These are phyloP conservation scores for Barnettozyma hawaiiensis DNA, from an alignment of 1,139 yeast species.

Conservation along the genomic window DNA sequence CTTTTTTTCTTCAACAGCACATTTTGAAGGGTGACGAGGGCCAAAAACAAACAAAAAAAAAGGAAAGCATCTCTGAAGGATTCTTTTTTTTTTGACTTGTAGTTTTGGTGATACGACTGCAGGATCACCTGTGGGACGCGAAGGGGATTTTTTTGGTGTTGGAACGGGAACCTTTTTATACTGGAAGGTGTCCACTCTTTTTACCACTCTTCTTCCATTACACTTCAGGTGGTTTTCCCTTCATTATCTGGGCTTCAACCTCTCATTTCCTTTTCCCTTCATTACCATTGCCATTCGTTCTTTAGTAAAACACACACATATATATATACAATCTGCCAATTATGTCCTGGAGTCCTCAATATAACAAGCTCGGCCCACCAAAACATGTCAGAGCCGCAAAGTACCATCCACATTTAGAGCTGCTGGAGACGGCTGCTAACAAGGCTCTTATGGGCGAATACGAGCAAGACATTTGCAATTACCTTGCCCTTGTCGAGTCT, in stretches of 20 bases:
- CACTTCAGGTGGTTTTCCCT: neutral
- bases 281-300: neutral
- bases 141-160: neutral
- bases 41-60: too few species aligned
- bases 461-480: slow-evolving; percentile 23
- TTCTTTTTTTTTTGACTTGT: too few species aligned
- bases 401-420: slow-evolving; percentile 22
- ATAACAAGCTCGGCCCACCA: slow-evolving; percentile 25
- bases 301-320: neutral
- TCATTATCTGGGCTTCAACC: neutral
- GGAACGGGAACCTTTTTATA: slow-evolving; percentile 1
- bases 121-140: neutral
- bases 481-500: slow-evolving; percentile 30
- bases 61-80: neutral
- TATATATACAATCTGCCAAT: too few species aligned
- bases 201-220: neutral
- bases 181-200: neutral
- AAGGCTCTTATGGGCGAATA: slow-evolving; percentile 18
- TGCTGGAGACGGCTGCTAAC: slow-evolving; percentile 19
- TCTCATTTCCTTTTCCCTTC: neutral
- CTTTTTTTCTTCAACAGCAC: too few species aligned
- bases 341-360: slow-evolving; percentile 22
- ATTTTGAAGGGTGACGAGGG: neutral
- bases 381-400: slow-evolving; percentile 20
- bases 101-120: slow-evolving; percentile 1